These are phyloP conservation scores for Cyathus pygmaeus DNA, from an alignment of 1,284 basidiomycete species.

Conservation along the genomic window DNA sequence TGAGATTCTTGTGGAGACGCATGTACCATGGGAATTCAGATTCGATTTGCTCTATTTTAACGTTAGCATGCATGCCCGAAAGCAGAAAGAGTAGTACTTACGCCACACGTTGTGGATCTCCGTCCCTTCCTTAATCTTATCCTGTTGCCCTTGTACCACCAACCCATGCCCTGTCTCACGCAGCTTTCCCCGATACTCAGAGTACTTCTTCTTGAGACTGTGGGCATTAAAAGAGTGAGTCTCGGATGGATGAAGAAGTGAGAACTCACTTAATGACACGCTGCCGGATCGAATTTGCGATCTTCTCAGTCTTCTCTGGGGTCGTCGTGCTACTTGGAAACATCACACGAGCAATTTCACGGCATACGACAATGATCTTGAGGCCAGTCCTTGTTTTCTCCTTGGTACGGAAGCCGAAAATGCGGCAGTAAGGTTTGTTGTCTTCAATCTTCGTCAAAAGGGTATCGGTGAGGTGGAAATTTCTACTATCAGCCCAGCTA, in stretches of 20 bases:
- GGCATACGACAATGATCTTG: background rate
- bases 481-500: background rate
- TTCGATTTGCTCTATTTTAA: slow-evolving; percentile 12
- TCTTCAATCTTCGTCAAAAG: background rate
- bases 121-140: slow-evolving; percentile 8
- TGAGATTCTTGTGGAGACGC: slow-evolving; percentile 17
- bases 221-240: background rate
- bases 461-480: background rate
- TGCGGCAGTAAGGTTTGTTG: slow-evolving; percentile 2
- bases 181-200: background rate
- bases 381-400: background rate
- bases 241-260: too few species aligned
- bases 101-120: slow-evolving; percentile 14
- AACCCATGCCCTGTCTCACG: slow-evolving; percentile 8
- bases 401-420: background rate
- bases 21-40: slow-evolving; percentile 24
- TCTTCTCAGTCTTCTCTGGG: background rate
- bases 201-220: slow-evolving; percentile 4
- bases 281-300: too few species aligned
- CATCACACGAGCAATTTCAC: background rate
- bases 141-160: slow-evolving; percentile 3
- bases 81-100: background rate
- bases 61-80: background rate
- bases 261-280: too few species aligned
- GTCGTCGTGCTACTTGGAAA: background rate